Base-by-base conservation (phyloP, 257 asterid genomes). In the Nicotiana paniculata region DNA sequence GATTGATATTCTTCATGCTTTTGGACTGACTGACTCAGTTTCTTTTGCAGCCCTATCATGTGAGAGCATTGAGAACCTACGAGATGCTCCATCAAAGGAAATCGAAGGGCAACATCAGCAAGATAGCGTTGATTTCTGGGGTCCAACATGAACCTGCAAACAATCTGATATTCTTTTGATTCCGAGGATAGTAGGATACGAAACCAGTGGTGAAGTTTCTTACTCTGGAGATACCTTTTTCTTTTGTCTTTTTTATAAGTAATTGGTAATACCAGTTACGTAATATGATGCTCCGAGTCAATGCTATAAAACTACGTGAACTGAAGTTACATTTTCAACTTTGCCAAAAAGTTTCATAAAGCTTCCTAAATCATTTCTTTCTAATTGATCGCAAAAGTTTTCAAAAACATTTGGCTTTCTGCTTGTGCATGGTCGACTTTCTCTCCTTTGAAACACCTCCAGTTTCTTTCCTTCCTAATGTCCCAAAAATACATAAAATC, bases 41-140 rank as follows among this genome's bases (percentile, higher is more conserved):
- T 39, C 77, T 39, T 69, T 9, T 18, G 77, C 18, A 69, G 28
- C 30, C 77, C 30, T 37, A 26, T 54, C 55, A 69, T 37, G 12
- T 9, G 55, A n/a, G 57, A 70, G 58, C 58, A 70, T 70, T 70
- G 77, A 21, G 77, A 70, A 70, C 77, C 57, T 43, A 70, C 58
- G 4, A 43, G 77, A 55, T 68, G 54, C 77, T 43, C 77, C 55
- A 16, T 18, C 77, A 18, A 37, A 10, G 77, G 46, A 68, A 37
- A 37, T 37, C 0, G 18, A 68, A 37, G 55, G 30, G 8, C 32
- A 37, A 37, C 77, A 68, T 35, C 32, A 37, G 77, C 77, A 35
- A 68, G 77, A 68, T 37, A 68, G 37, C 30, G 10, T 35, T 37
- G 77, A 37, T 68, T 68, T 18, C 32, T 37, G 76, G n/a, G 30